These are phyloP conservation scores for Albatrellus sp. DNA, from an alignment of 1,284 basidiomycete species.

Conservation along the genomic window DNA sequence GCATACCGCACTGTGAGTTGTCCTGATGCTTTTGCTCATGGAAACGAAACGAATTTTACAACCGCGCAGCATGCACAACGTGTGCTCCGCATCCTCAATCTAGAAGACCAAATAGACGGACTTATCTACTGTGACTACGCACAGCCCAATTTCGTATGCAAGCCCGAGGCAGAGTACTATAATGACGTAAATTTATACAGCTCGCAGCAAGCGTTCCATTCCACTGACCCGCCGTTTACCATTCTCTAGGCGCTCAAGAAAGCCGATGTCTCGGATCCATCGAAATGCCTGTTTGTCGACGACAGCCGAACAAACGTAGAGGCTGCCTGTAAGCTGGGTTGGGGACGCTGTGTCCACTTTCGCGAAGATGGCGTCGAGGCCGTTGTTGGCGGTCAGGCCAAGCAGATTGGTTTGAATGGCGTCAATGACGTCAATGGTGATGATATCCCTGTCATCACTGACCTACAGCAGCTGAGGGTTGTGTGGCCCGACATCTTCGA, in stretches of 20 bases:
- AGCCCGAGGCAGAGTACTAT: slow-evolving; percentile 70
- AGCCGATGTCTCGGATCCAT: slow-evolving; percentile 47
- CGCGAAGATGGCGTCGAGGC: slow-evolving; percentile 51
- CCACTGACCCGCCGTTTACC: slow-evolving; percentile 3
- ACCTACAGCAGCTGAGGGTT: slow-evolving; percentile 49
- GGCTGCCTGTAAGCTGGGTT: slow-evolving; percentile 51
- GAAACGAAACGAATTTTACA: slow-evolving; percentile 3
- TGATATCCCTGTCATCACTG: slow-evolving; percentile 32
- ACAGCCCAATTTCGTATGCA: slow-evolving; percentile 62
- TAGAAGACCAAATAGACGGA: slow-evolving; percentile 70
- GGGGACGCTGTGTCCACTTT: slow-evolving; percentile 65
- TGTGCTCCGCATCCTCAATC: slow-evolving; percentile 62
- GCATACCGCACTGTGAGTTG: slow-evolving; percentile 57
- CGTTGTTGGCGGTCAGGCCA: slow-evolving; percentile 48
- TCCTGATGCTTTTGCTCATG: background rate
- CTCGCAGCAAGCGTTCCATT: slow-evolving; percentile 50
- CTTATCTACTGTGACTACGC: slow-evolving; percentile 77
- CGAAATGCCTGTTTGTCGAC: slow-evolving; percentile 65
- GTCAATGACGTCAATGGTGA: slow-evolving; percentile 18
- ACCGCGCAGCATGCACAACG: slow-evolving; percentile 63
- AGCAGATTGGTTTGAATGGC: slow-evolving; percentile 32
- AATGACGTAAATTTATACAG: slow-evolving; percentile 34
- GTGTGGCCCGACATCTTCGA: slow-evolving; percentile 64
- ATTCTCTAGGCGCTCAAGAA: slow-evolving; percentile 44
- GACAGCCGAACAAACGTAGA: slow-evolving; percentile 60